Percentiles rank a stretch among this genome's conserved stretches.
Evolutionary conservation across 2,329 filamentous ascomycete genomes (phyloP).

Genomic region (Fusarium lyarnte): DNA sequence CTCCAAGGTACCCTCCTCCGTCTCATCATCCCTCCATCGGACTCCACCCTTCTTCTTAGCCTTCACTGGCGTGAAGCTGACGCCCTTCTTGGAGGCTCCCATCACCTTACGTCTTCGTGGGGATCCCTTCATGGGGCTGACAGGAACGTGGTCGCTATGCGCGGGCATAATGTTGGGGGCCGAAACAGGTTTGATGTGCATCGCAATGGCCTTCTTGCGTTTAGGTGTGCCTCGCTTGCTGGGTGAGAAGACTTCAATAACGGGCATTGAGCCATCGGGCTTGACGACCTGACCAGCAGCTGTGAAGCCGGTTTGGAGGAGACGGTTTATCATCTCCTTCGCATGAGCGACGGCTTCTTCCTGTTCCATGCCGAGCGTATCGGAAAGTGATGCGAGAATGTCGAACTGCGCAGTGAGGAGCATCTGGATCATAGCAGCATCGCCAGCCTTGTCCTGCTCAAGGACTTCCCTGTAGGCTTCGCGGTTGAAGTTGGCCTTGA

Average conservation of each 20-base stretch:
- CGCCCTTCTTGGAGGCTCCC: slow-evolving; percentile 70
- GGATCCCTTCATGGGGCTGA: slow-evolving; percentile 74
- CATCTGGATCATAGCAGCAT: slow-evolving; percentile 81
- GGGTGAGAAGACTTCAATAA: slow-evolving; percentile 75
- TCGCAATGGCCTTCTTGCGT: slow-evolving; percentile 65
- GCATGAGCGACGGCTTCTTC: slow-evolving; percentile 84
- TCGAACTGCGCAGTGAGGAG: slow-evolving; percentile 93
- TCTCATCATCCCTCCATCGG: slow-evolving; percentile 90
- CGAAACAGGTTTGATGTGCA: slow-evolving; percentile 56
- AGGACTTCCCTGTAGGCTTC: slow-evolving; percentile 81
- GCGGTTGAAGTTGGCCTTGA: slow-evolving; percentile 83
- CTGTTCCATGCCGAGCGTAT: slow-evolving; percentile 84
- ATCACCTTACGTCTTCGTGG: slow-evolving; percentile 80
- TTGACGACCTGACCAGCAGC: slow-evolving; percentile 88
- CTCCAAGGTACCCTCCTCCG: slow-evolving; percentile 82
- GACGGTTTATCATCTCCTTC: slow-evolving; percentile 77
- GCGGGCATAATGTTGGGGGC: slow-evolving; percentile 54
- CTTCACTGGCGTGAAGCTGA: slow-evolving; percentile 85
- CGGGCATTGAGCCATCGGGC: slow-evolving; percentile 75
- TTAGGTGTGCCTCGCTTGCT: slow-evolving; percentile 80
- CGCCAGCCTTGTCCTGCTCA: slow-evolving; percentile 84
- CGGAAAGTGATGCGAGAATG: slow-evolving; percentile 82
- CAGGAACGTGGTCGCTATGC: slow-evolving; percentile 44
- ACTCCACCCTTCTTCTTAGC: slow-evolving; percentile 81
- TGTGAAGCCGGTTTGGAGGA: slow-evolving; percentile 79